A percentile compares a stretch with the other conserved stretches of the same genome.
Evolutionary conservation across 225 moss, liverwort and hornwort genomes (phyloP).

Genomic region (Asterella californica): DNA sequence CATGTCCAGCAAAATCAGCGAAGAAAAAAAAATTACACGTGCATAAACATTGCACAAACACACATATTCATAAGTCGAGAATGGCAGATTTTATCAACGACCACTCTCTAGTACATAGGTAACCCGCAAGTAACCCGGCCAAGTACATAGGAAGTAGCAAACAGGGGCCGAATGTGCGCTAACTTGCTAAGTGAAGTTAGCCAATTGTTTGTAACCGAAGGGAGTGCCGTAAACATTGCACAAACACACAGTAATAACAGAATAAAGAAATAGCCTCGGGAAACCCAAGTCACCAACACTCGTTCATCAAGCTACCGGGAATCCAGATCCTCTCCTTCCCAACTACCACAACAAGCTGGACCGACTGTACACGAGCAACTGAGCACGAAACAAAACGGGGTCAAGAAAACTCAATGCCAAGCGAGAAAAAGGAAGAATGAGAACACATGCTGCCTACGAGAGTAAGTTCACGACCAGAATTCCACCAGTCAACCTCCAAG

Average conservation of each 20-base stretch:
- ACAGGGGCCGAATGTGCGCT: too few relatives aligned
- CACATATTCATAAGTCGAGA: too few relatives aligned
- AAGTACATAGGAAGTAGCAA: too few relatives aligned
- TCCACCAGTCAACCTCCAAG: neutral
- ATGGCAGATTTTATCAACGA: too few relatives aligned
- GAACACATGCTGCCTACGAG: neutral
- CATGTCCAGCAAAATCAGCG: too few relatives aligned
- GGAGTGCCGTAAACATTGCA: neutral
- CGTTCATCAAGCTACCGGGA: neutral
- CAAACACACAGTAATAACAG: neutral
- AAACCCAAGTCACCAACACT: neutral
- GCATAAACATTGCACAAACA: neutral
- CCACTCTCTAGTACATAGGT: too few relatives aligned
- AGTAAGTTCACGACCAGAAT: neutral
- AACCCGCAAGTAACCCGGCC: too few relatives aligned
- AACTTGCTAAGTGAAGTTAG: too few relatives aligned
- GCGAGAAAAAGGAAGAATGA: neutral
- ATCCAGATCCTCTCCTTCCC: neutral
- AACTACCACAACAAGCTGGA: neutral
- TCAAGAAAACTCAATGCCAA: neutral
- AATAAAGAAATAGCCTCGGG: neutral
- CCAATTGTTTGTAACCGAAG: too few relatives aligned
- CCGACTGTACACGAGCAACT: neutral
- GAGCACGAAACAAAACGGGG: neutral
- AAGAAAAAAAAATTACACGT: too few relatives aligned